These are phyloP conservation scores for Globisporangium polare DNA, from an alignment of 352 stramenopile species.

Conservation along the genomic window DNA sequence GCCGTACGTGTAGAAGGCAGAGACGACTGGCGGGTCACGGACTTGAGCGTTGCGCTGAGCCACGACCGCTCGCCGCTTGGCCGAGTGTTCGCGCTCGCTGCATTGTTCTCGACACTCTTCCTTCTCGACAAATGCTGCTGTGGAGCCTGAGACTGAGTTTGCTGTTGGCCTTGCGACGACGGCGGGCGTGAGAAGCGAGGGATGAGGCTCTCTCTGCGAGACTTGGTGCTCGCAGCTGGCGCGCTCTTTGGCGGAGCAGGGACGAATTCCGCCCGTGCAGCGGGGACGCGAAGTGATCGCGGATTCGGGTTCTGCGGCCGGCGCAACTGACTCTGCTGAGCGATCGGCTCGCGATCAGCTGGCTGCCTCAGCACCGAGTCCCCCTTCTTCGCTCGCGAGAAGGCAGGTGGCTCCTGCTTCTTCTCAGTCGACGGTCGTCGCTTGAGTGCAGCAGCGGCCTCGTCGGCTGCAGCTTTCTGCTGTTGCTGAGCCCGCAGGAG, in stretches of 20 bases:
- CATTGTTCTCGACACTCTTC: conserved; percentile 8
- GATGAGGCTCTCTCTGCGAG: conserved; percentile 17
- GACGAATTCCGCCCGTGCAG: not conserved
- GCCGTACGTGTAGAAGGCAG: not conserved
- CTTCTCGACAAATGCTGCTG: not conserved
- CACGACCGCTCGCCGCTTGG: conserved; percentile 2
- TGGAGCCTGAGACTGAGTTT: not conserved
- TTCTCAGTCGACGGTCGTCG: conserved; percentile 2
- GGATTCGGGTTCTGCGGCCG: not conserved
- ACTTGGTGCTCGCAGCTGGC: not conserved
- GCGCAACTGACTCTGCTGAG: conserved; percentile 3
- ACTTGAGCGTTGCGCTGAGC: conserved; percentile 9
- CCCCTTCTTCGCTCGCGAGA: not conserved
- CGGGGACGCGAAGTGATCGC: conserved; percentile 2
- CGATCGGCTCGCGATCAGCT: conserved; percentile 1
- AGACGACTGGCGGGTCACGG: conserved; percentile 7
- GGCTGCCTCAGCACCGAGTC: not conserved
- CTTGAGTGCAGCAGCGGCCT: not conserved
- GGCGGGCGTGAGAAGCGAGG: conserved; percentile 6
- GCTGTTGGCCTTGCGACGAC: not conserved
- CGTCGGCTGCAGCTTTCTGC: not conserved
- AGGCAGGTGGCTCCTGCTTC: not conserved
- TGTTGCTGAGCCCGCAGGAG: conserved; percentile 7
- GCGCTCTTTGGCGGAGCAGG: conserved; percentile 5
- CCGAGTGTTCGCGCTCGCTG: conserved; percentile 1